phyloP scores from a whole-genome alignment of 2,329 filamentous ascomycete genomes.

The Botrytis elliptica region DNA sequence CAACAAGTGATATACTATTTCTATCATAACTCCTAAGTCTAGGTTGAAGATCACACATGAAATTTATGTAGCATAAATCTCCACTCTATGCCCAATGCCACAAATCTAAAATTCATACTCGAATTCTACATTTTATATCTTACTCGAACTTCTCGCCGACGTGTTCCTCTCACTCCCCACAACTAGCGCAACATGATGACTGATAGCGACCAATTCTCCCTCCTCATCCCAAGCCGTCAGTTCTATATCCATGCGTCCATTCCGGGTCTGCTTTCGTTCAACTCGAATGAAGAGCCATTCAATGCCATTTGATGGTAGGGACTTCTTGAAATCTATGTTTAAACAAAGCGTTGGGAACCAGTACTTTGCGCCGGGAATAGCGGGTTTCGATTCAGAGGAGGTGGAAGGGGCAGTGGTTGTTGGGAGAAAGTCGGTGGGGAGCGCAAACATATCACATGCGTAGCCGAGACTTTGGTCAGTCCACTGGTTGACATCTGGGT shows the following conservation, averaged over 20 bases:
- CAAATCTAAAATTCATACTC: neutral
- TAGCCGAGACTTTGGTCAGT: slow-evolving; percentile 64
- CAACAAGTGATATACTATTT: neutral
- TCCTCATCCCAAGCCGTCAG: slow-evolving; percentile 63
- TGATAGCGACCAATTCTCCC: slow-evolving; percentile 65
- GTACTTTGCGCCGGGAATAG: slow-evolving; percentile 32
- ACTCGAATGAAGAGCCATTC: slow-evolving; percentile 71
- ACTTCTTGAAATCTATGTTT: slow-evolving; percentile 75
- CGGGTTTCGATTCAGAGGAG: slow-evolving; percentile 50
- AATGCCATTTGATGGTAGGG: slow-evolving; percentile 63
- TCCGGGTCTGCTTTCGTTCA: slow-evolving; percentile 63
- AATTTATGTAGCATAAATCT: neutral
- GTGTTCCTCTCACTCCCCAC: slow-evolving; percentile 62
- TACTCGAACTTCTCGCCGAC: slow-evolving; percentile 29
- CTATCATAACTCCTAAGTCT: neutral
- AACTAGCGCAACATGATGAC: slow-evolving; percentile 66
- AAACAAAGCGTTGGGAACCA: slow-evolving; percentile 60
- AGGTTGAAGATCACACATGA: neutral
- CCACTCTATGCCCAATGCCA: neutral
- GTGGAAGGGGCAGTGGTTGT: slow-evolving; percentile 43
- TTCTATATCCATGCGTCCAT: slow-evolving; percentile 74
- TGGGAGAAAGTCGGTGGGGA: slow-evolving; percentile 34
- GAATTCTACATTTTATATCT: slow-evolving; percentile 24
- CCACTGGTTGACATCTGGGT: slow-evolving; percentile 43
- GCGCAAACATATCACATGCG: slow-evolving; percentile 62